A percentile compares a stretch with the other conserved stretches of the same genome.
phyloP scores from a whole-genome alignment of 495 filamentous ascomycete species.

The Aspergillus affinis region DNA sequence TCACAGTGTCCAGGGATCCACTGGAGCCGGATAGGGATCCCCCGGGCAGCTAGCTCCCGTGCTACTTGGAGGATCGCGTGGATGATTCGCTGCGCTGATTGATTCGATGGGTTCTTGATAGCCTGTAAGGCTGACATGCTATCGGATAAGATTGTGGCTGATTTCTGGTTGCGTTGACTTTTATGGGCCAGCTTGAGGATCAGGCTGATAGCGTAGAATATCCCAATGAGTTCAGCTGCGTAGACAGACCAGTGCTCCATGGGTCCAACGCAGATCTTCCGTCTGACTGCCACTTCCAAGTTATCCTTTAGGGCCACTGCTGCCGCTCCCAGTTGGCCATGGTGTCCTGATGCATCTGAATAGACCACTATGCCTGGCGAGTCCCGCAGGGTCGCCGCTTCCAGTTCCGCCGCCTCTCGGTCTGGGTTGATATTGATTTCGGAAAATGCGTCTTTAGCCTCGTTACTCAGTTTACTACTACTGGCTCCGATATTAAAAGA shows the following conservation, averaged over 20 bases:
- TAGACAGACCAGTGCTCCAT: background rate
- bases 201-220: background rate
- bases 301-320: background rate
- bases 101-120: background rate
- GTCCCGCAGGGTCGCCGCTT: background rate
- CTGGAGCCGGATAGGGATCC: background rate
- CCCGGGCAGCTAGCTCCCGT: background rate
- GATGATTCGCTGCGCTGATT: background rate
- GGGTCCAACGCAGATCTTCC: background rate
- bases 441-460: too few relatives aligned
- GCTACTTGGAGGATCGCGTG: background rate
- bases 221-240: background rate
- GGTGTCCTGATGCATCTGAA: constrained; percentile 2
- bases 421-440: too few relatives aligned
- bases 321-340: background rate
- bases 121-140: background rate
- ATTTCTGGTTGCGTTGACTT: background rate
- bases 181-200: background rate
- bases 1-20: background rate
- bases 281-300: background rate
- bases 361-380: background rate
- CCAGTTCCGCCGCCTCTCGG: background rate
- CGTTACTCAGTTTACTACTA: too few relatives aligned
- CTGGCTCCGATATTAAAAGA: too few relatives aligned
- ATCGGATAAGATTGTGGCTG: background rate